Conservation (phyloP, 2,329 filamentous ascomycete species). For the Diaporthe sp. region DNA sequence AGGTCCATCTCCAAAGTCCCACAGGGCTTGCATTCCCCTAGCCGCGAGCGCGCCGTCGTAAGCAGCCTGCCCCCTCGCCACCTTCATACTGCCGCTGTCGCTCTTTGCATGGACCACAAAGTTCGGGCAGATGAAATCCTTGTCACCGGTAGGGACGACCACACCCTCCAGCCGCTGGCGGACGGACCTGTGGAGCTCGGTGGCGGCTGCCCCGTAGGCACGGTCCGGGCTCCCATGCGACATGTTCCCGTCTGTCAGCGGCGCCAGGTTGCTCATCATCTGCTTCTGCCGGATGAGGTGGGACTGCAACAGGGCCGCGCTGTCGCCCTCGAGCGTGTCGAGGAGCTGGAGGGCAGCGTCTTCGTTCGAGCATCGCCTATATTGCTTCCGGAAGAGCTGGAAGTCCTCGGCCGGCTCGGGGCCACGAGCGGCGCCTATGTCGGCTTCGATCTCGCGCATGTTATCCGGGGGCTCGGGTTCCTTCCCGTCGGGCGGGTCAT, state of each 20-base stretch:
- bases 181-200: not conserved
- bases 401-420: not conserved
- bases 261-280: not conserved
- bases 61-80: not conserved
- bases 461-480: not conserved
- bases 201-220: not conserved
- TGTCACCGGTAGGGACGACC: not conserved
- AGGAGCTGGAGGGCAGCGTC: not conserved
- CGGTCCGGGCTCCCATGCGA: not conserved
- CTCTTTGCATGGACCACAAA: not conserved
- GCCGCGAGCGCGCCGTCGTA: slow-evolving; percentile 3
- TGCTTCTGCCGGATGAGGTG: not conserved
- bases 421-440: not conserved
- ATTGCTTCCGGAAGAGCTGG: not conserved
- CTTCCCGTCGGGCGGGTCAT: not conserved
- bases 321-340: not conserved
- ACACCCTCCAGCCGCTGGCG: not conserved
- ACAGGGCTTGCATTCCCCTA: not conserved
- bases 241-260: not conserved
- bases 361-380: not conserved
- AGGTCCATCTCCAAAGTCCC: not conserved
- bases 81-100: not conserved
- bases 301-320: too few relatives aligned
- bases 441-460: not conserved
- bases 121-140: not conserved